Percentiles rank a stretch among this genome's conserved stretches.
Evolutionary conservation across 148 eudicot species (phyloP).

Genomic region (Rhododendron vialii): DNA sequence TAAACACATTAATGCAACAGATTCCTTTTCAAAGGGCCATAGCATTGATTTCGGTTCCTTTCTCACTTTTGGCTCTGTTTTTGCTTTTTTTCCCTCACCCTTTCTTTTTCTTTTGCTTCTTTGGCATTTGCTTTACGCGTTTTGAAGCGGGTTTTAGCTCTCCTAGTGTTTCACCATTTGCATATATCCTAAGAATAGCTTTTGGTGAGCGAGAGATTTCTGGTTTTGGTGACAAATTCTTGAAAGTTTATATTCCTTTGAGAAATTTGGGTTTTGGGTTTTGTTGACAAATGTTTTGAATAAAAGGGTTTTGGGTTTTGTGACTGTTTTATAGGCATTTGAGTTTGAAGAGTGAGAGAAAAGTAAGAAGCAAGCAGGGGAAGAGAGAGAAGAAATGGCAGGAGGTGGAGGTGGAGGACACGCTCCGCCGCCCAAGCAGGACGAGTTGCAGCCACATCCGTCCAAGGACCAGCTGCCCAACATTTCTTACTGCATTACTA

Average conservation of each 20-base stretch:
- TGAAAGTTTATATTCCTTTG: not conserved
- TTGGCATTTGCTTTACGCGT: not conserved
- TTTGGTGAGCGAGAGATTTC: slow-evolving; percentile 6
- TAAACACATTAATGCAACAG: not conserved
- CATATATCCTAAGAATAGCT: too few relatives aligned
- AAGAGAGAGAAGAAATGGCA: slow-evolving; percentile 28
- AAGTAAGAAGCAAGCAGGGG: slow-evolving; percentile 9
- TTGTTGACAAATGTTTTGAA: not conserved
- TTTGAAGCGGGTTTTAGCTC: not conserved
- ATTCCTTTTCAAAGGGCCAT: slow-evolving; percentile 1
- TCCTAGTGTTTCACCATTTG: not conserved
- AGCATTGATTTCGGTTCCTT: not conserved
- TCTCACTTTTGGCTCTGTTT: not conserved
- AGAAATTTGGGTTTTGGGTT: slow-evolving; percentile 14
- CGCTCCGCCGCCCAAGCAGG: slow-evolving; percentile 81
- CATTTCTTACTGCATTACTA: slow-evolving; percentile 79
- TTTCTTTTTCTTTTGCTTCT: not conserved
- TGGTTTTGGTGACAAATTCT: not conserved
- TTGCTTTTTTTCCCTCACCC: not conserved
- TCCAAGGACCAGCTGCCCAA: slow-evolving; percentile 75
- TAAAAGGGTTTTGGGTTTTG: not conserved
- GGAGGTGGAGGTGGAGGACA: slow-evolving; percentile 44
- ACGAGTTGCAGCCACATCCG: slow-evolving; percentile 68
- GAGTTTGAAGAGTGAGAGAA: slow-evolving; percentile 1
- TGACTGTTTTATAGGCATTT: slow-evolving; percentile 3